Base-by-base conservation (phyloP, 163 green algal genomes). In the Scenedesmus sp. region DNA sequence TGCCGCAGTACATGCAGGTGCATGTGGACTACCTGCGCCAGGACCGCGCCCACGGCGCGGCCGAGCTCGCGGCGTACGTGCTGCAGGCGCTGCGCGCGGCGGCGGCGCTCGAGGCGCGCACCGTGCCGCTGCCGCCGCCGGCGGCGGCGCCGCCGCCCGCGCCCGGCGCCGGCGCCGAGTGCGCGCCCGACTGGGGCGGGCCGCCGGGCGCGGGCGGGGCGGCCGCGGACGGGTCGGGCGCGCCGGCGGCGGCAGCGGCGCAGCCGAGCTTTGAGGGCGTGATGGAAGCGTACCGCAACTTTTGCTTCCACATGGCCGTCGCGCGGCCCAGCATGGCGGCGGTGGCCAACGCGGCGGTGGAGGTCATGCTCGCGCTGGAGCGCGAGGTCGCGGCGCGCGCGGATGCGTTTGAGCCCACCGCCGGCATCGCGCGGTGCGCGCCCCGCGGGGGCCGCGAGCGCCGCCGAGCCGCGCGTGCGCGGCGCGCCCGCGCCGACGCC, bases 291-390 rank as follows among this genome's bases (percentile, higher is more conserved):
- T 72, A 81, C 7, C 22, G 39, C 15, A 84, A 88, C 66, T 79
- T 80, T 18, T 80, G 60, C 10, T 88, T 77, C 28, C 67, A 78
- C 44, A 78, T 88, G 67, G 74, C 73, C 5, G 28, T 29, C 2
- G 70, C 50, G 17, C 77, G 84, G 15, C 79, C 84, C 9, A 71
- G 57, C 36, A 88, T 88, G 84, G 69, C 76, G 1, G 65, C 84
- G 17, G 29, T 87, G 5, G 84, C 82, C 36, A 87, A 84, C 63
- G 56, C 81, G 24, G 80, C 77, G 13, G 78, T 74, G 0, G 57
- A 65, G 45, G 83, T 84, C n/a, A 70, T 88, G 63, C 48, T 65
- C 26, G 45, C 54, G 17, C 63, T 81, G 74, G 24, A 75, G 15
- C 50, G 44, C 1, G 74, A 81, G 62, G 15, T 81, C 18, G 63